Conservation (phyloP, 352 stramenopile genomes). For the Peronospora destructor region DNA sequence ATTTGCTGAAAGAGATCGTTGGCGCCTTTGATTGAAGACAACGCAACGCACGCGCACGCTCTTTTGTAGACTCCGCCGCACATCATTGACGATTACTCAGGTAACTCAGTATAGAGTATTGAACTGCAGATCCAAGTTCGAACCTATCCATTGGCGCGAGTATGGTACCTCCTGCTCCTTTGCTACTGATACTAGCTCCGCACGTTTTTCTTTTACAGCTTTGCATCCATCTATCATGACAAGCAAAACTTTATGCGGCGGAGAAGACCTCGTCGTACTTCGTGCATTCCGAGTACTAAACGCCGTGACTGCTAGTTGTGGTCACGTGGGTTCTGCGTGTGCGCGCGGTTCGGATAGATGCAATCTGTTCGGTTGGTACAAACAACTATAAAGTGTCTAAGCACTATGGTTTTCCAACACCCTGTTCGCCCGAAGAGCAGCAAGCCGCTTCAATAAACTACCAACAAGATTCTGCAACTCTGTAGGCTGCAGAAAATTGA, state of each 20-base stretch:
- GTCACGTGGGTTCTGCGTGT: constrained; percentile 50
- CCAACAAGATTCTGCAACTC: constrained; percentile 16
- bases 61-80: constrained; percentile 87
- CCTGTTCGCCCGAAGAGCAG: constrained; percentile 22
- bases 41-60: constrained; percentile 91
- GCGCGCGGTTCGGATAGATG: constrained; percentile 49
- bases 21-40: constrained; percentile 91
- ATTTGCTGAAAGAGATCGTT: constrained; percentile 78
- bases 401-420: background rate
- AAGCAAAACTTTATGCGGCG: constrained; percentile 80
- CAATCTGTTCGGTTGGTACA: background rate
- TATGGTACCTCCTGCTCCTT: constrained; percentile 39
- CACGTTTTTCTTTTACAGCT: constrained; percentile 73
- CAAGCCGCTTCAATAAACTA: constrained; percentile 25
- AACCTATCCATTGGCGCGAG: constrained; percentile 42
- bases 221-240: constrained; percentile 81
- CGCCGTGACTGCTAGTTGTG: constrained; percentile 64
- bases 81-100: constrained; percentile 1
- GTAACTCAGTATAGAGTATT: background rate
- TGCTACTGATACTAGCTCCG: constrained; percentile 77
- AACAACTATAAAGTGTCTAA: background rate
- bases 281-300: constrained; percentile 88
- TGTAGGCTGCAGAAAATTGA: constrained; percentile 2
- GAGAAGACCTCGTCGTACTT: constrained; percentile 84
- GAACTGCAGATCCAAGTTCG: background rate